Percentiles rank a stretch among this genome's conserved stretches.
These are phyloP conservation scores for Phytopythium ostracodes DNA, from an alignment of 352 stramenopile genomes.

Conservation along the genomic window DNA sequence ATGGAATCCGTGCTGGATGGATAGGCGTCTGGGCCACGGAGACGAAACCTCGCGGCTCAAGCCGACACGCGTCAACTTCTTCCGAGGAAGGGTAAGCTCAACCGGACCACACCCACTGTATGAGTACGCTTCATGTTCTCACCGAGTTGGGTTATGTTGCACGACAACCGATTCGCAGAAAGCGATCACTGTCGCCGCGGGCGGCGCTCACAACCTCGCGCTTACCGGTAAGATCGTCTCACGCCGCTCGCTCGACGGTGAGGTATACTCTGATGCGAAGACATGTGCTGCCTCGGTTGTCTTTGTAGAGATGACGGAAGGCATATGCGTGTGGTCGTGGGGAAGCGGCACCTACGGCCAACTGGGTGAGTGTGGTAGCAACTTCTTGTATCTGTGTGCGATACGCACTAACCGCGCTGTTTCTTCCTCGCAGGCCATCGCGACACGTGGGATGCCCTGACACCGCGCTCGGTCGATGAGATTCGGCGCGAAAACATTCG, in stretches of 20 bases:
- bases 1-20: not conserved
- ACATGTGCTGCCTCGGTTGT: not conserved
- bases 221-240: conserved; percentile 54
- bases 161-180: conserved; percentile 34
- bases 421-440: conserved; percentile 42
- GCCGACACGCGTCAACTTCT: conserved; percentile 66
- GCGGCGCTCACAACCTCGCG: conserved; percentile 65
- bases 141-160: not conserved
- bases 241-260: no score
- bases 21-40: conserved; percentile 63
- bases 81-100: conserved; percentile 43
- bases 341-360: conserved; percentile 57
- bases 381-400: not conserved
- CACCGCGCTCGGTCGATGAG: conserved; percentile 66
- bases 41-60: conserved; percentile 48
- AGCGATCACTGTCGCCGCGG: conserved; percentile 50
- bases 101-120: not conserved
- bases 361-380: conserved; percentile 32
- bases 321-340: conserved; percentile 73
- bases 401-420: not conserved
- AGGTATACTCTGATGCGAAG: not conserved
- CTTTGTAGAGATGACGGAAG: conserved; percentile 44
- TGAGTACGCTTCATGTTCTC: not conserved
- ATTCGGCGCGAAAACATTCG: conserved; percentile 52
- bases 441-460: conserved; percentile 58